These are phyloP conservation scores for Clavulina sp. DNA, from an alignment of 768 basidiomycete genomes.

Conservation along the genomic window DNA sequence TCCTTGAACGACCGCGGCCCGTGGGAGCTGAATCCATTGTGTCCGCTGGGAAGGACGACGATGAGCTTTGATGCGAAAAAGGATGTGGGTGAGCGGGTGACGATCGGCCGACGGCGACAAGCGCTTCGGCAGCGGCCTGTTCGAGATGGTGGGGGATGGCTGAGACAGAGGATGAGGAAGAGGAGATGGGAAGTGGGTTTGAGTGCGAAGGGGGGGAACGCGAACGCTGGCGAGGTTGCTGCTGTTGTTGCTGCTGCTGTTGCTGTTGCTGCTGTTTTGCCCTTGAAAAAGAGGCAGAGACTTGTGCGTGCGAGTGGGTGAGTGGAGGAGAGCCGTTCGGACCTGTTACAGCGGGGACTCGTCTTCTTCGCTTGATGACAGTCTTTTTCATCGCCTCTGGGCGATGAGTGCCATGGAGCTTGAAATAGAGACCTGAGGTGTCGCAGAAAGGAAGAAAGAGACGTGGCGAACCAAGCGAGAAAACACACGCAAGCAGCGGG, in stretches of 20 bases:
- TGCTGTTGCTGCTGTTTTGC: constrained; percentile 2
- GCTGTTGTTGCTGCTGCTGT: constrained; percentile 4
- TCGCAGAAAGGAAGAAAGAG: neutral
- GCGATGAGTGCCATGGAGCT: constrained; percentile 90
- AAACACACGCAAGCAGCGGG: too few relatives aligned
- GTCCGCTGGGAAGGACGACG: too few relatives aligned
- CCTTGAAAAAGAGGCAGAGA: constrained; percentile 2
- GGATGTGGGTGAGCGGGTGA: constrained; percentile 8
- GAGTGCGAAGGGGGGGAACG: constrained; percentile 3
- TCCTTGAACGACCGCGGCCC: too few relatives aligned
- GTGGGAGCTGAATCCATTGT: too few relatives aligned
- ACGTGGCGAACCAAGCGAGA: too few relatives aligned
- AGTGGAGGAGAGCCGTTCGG: neutral
- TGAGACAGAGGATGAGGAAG: neutral
- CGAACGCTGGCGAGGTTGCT: constrained; percentile 1
- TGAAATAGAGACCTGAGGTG: constrained; percentile 79
- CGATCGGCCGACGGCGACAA: constrained; percentile 60
- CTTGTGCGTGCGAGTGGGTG: constrained; percentile 4
- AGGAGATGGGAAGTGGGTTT: too few relatives aligned
- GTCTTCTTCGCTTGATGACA: constrained; percentile 94
- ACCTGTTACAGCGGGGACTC: constrained; percentile 47
- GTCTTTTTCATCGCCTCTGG: constrained; percentile 99
- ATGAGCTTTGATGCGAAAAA: constrained; percentile 2
- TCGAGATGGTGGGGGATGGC: constrained; percentile 39
- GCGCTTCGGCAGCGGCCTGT: constrained; percentile 76